These are phyloP conservation scores for Penicillium maclennaniae DNA, from an alignment of 495 filamentous ascomycete species.

Conservation along the genomic window DNA sequence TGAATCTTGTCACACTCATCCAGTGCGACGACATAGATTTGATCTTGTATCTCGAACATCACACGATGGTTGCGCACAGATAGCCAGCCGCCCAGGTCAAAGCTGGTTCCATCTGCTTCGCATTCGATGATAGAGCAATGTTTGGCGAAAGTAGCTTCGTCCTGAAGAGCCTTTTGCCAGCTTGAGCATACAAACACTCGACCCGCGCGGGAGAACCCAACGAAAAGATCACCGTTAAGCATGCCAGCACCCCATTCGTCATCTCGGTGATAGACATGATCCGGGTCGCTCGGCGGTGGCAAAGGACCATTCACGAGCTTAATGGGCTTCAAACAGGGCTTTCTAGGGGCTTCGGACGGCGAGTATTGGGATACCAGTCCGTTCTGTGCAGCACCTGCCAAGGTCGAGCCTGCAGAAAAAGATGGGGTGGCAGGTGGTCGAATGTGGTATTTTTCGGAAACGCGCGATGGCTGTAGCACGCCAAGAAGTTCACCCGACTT, in stretches of 20 bases:
- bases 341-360: conserved; percentile 14
- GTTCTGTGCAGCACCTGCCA: conserved; percentile 19
- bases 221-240: conserved; percentile 34
- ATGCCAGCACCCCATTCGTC: conserved; percentile 43
- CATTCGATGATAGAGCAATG: conserved; percentile 34
- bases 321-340: conserved; percentile 25
- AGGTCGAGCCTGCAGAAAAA: conserved; percentile 11
- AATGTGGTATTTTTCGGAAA: conserved; percentile 32
- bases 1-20: conserved; percentile 32
- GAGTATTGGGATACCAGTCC: conserved; percentile 12
- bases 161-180: conserved; percentile 35
- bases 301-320: conserved; percentile 26
- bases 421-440: conserved; percentile 16
- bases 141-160: conserved; percentile 15
- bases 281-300: conserved; percentile 20
- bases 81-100: conserved; percentile 40
- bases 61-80: conserved; percentile 38
- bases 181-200: conserved; percentile 37
- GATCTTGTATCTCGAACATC: conserved; percentile 43
- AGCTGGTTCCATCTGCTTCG: conserved; percentile 32
- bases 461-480: conserved; percentile 25
- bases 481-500: conserved; percentile 27
- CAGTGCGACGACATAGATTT: conserved; percentile 34
- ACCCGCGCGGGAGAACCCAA: conserved; percentile 36
- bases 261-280: conserved; percentile 26